Base-by-base conservation (phyloP, 2,329 filamentous ascomycete genomes). In the Acarospora socialis region DNA sequence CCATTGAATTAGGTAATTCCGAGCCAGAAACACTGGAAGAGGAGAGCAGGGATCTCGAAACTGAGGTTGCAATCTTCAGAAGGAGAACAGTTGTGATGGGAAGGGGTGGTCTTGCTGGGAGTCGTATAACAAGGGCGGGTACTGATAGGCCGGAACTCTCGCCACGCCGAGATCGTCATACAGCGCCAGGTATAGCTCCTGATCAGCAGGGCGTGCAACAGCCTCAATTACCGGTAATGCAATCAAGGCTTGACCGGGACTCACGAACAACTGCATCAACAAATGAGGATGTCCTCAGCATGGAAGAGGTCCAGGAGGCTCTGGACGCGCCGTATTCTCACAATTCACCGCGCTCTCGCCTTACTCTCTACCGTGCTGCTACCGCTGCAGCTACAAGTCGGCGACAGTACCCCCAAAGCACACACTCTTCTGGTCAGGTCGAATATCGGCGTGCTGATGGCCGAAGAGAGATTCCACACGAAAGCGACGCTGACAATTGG, bases 401-500 rank as follows among this genome's bases (percentile, higher is more conserved):
- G 34, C 68, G 72, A 15, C 66, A 78, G 28, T 66, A 82, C 42
- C 73, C 72, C 42, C 59, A 66, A 29, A 58, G 70, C 13, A 32
- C 13, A 34, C 3, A 26, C 38, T 6, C 31, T 14, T 13, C 62
- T 44, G 59, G 71, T 2, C 63, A 57, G 22, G 64, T 74, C 27
- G 58, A 75, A 43, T 80, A 78, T 48, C 69, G 74, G 26, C 68
- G 77, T 27, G 76, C 77, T 9, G 76, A 81, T 52, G 74, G 76
- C 5, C 65, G 75, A 24, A 63, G 70, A 24, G 77, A 86, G 46
- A 67, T 83, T 43, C 81, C 81, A 3, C 81, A 90, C 51, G 81
- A 90, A 53, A 87, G 81, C 41, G 81, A 90, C 50, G 81, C 81
- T 3, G 82, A 90, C 46, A 82, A 86, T 45, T 92, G 82, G 82